Evolutionary conservation across 495 filamentous ascomycete species (phyloP).

Genomic region (Bacidia rubella): DNA sequence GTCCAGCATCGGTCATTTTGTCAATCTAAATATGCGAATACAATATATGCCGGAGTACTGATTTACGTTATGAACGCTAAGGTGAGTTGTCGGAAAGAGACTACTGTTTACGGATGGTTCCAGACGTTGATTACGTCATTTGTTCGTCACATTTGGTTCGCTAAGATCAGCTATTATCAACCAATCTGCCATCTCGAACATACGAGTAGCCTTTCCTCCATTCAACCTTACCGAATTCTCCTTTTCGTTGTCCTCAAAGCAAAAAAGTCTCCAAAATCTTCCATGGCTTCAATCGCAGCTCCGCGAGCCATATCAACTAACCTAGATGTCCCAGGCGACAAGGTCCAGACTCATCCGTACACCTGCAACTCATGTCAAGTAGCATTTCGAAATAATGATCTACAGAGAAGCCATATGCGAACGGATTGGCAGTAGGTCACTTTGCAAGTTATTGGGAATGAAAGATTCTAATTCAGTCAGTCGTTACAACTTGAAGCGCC

Average conservation of each 20-base stretch:
- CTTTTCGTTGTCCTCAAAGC: too few relatives aligned
- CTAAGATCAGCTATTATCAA: too few relatives aligned
- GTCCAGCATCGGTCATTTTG: too few relatives aligned
- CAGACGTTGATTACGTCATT: background rate
- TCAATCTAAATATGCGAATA: too few relatives aligned
- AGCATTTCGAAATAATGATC: conserved; percentile 82
- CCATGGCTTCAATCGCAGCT: conserved; percentile 41
- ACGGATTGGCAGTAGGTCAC: conserved; percentile 89
- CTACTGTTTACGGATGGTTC: background rate
- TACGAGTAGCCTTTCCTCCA: too few relatives aligned
- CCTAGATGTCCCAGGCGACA: conserved; percentile 22
- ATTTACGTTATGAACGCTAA: too few relatives aligned
- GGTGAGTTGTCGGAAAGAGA: too few relatives aligned
- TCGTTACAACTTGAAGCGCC: conserved; percentile 93
- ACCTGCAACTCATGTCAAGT: conserved; percentile 98
- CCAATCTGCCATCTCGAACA: too few relatives aligned
- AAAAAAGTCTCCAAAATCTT: too few relatives aligned
- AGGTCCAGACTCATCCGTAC: conserved; percentile 58
- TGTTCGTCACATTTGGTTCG: background rate
- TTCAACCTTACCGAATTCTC: too few relatives aligned
- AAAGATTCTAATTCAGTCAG: conserved; percentile 29
- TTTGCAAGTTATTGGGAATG: background rate
- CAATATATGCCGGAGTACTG: too few relatives aligned
- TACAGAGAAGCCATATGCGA: conserved; percentile 92
- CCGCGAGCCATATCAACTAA: conserved; percentile 20